These are phyloP conservation scores for Lichtheimia ornata DNA, from an alignment of 371 early-diverging fungal species.

Conservation along the genomic window DNA sequence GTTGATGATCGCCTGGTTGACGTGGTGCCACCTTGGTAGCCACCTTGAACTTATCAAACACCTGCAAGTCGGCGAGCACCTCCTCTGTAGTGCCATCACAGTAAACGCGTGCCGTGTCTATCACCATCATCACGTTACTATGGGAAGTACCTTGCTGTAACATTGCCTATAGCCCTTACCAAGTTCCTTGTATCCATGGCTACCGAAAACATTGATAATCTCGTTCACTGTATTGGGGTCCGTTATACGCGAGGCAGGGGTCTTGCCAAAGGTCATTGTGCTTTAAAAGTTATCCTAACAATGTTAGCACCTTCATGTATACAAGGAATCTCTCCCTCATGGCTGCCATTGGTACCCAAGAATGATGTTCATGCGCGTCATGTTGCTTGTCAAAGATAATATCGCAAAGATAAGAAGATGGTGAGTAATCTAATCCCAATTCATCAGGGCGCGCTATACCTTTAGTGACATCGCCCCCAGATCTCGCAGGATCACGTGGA, in stretches of 20 bases:
- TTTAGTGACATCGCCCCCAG: too few relatives aligned
- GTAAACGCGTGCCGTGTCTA: constrained; percentile 34
- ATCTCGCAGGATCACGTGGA: too few relatives aligned
- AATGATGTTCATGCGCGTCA: constrained; percentile 20
- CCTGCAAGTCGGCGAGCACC: constrained; percentile 42
- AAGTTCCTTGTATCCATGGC: constrained; percentile 47
- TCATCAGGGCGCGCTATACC: too few relatives aligned
- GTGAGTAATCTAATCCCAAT: too few relatives aligned
- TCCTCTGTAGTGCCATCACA: constrained; percentile 58
- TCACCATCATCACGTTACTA: background rate
- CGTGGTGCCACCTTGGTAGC: constrained; percentile 65
- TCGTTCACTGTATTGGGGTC: constrained; percentile 32
- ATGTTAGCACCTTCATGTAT: too few relatives aligned
- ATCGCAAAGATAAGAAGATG: too few relatives aligned
- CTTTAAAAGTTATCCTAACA: background rate
- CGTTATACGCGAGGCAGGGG: constrained; percentile 30
- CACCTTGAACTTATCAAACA: constrained; percentile 29
- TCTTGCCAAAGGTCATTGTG: constrained; percentile 16
- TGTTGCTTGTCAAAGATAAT: background rate
- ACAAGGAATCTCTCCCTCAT: background rate
- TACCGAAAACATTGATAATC: constrained; percentile 43
- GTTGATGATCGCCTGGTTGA: constrained; percentile 51
- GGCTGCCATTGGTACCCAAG: constrained; percentile 8
- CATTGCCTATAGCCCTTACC: constrained; percentile 19
- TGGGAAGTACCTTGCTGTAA: background rate